Conservation (phyloP, 179 eudicot genomes). For the Patellifolia procumbens region DNA sequence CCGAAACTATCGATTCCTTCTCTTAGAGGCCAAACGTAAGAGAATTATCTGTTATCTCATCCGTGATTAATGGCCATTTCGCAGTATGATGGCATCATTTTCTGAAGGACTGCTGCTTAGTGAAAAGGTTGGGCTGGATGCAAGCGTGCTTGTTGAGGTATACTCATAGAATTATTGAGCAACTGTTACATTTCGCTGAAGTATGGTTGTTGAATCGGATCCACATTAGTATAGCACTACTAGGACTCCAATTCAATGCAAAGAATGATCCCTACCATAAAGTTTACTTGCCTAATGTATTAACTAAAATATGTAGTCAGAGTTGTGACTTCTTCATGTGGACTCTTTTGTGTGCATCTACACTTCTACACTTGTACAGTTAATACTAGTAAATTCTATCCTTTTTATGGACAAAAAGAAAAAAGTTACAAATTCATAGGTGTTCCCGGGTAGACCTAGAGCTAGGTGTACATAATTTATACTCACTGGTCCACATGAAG, state of each 20-base stretch:
- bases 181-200: not conserved
- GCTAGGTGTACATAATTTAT: no score
- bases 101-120: constrained; percentile 89
- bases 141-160: constrained; percentile 86
- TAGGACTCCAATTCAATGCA: not conserved
- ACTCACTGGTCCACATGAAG: no score
- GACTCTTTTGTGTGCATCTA: no score
- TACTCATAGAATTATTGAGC: not conserved
- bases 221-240: not conserved
- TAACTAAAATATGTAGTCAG: not conserved
- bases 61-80: not conserved
- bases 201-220: not conserved
- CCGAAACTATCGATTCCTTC: constrained; percentile 1
- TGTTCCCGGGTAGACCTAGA: no score
- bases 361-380: no score
- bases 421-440: not conserved
- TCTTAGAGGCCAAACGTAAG: not conserved
- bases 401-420: no score
- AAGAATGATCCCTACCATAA: not conserved
- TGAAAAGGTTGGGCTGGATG: constrained; percentile 91
- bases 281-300: not conserved
- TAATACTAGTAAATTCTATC: not conserved
- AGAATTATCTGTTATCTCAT: not conserved
- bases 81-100: constrained; percentile 98
- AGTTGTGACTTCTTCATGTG: not conserved